Evolutionary conservation across 805 yeast species (phyloP).

Genomic region (Ogataea polymorpha): DNA sequence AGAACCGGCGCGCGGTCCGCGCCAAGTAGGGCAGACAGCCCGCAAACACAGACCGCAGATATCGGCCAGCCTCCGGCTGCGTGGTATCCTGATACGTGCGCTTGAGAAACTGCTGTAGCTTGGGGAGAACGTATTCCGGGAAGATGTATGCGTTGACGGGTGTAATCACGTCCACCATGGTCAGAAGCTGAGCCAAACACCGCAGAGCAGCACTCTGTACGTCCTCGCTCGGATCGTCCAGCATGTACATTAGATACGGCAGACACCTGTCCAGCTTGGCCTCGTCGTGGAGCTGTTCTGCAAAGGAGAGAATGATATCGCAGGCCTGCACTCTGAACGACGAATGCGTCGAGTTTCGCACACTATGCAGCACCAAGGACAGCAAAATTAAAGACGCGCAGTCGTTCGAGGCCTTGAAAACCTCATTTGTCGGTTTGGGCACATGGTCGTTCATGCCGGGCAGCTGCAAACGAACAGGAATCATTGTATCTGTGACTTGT

Average conservation of each 20-base stretch:
- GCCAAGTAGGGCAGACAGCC: conserved; percentile 73
- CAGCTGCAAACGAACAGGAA: conserved; percentile 44
- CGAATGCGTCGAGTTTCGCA: conserved; percentile 60
- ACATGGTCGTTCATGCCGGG: conserved; percentile 51
- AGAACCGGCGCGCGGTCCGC: conserved; percentile 56
- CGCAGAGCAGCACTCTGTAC: conserved; percentile 68
- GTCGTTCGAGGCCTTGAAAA: conserved; percentile 29
- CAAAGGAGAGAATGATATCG: conserved; percentile 69
- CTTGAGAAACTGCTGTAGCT: conserved; percentile 45
- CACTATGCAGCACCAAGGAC: conserved; percentile 53
- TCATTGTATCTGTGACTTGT: conserved; percentile 14
- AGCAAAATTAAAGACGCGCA: conserved; percentile 58
- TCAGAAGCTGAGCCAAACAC: conserved; percentile 63
- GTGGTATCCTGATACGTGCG: conserved; percentile 32
- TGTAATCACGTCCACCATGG: conserved; percentile 59
- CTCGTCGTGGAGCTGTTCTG: conserved; percentile 77
- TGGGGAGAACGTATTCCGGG: conserved; percentile 79
- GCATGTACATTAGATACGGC: conserved; percentile 71
- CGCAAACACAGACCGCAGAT: conserved; percentile 68
- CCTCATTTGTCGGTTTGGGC: conserved; percentile 36
- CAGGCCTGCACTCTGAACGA: conserved; percentile 64
- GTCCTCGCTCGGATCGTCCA: conserved; percentile 63
- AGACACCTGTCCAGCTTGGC: conserved; percentile 80
- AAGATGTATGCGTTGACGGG: conserved; percentile 76
- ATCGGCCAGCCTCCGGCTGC: conserved; percentile 24